phyloP scores from a whole-genome alignment of 257 asterid genomes.

The Hygrophila difformis region DNA sequence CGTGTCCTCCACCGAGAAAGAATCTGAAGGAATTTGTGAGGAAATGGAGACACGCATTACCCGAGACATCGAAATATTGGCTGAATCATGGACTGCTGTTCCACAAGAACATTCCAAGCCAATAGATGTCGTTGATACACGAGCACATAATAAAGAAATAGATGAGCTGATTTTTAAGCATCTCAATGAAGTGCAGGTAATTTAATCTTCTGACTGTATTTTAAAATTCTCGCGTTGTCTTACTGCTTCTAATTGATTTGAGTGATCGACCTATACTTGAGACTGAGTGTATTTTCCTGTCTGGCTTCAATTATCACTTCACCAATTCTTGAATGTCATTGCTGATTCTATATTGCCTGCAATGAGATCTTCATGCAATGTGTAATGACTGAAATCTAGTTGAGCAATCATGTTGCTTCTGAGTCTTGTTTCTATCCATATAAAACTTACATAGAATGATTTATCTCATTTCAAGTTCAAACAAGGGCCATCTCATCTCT shows the following conservation, averaged over 20 bases:
- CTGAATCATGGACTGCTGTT: constrained; percentile 16
- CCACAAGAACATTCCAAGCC: constrained; percentile 21
- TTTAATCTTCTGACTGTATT: constrained; percentile 5
- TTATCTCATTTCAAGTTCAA: no score
- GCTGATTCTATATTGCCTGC: neutral
- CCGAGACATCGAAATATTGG: constrained; percentile 16
- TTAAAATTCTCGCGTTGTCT: neutral
- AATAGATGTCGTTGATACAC: constrained; percentile 17
- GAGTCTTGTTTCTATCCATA: no score
- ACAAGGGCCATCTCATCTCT: no score
- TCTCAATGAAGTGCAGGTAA: constrained; percentile 42
- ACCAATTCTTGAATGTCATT: neutral
- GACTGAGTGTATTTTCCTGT: neutral
- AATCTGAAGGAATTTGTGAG: constrained; percentile 24
- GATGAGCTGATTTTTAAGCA: constrained; percentile 31
- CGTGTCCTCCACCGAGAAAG: constrained; percentile 25
- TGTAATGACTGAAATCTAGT: neutral
- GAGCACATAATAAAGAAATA: constrained; percentile 28
- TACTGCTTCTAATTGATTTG: neutral
- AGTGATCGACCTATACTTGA: neutral
- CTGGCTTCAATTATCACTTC: no score
- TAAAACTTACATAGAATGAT: no score
- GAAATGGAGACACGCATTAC: constrained; percentile 18
- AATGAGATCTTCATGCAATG: neutral
- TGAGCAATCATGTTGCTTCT: no score